Percentiles rank a stretch among this genome's conserved stretches.
These are phyloP conservation scores for Calocera viscosa DNA, from an alignment of 768 basidiomycete genomes.

Conservation along the genomic window DNA sequence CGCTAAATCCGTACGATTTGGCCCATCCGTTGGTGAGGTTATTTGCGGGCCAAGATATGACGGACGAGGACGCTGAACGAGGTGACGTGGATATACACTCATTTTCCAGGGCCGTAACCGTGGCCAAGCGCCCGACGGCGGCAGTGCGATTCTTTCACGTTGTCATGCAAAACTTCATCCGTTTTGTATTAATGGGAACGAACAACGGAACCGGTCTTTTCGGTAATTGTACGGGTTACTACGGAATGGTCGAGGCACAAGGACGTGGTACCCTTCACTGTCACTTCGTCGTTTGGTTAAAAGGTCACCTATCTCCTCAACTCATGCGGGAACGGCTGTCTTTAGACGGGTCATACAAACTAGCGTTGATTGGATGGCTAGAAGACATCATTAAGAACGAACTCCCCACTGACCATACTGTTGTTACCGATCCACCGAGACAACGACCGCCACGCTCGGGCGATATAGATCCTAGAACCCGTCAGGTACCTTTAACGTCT, in stretches of 20 bases:
- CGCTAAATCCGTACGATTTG: constrained; percentile 36
- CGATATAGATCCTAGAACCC: too few species aligned
- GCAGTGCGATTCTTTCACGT: constrained; percentile 35
- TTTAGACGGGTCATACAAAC: constrained; percentile 19
- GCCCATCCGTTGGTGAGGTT: constrained; percentile 35
- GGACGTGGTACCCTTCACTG: constrained; percentile 32
- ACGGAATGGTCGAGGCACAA: constrained; percentile 34
- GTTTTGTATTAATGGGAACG: constrained; percentile 22
- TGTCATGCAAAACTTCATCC: constrained; percentile 31
- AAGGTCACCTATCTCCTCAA: constrained; percentile 27
- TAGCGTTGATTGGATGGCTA: constrained; percentile 19
- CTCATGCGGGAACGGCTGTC: constrained; percentile 20
- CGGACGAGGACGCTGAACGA: constrained; percentile 22
- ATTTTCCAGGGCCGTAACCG: constrained; percentile 25
- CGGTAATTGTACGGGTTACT: constrained; percentile 28
- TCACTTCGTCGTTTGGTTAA: constrained; percentile 34
- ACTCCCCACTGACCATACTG: neutral
- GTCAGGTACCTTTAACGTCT: too few species aligned
- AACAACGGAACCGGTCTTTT: constrained; percentile 24
- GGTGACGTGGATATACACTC: constrained; percentile 24
- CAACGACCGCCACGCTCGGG: too few species aligned
- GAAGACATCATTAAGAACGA: constrained; percentile 22
- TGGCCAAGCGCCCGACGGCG: constrained; percentile 33
- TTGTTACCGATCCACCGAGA: neutral
- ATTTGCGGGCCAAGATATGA: constrained; percentile 29